These are phyloP conservation scores for Sedum album DNA, from an alignment of 164 flowering plant genomes.

Conservation along the genomic window DNA sequence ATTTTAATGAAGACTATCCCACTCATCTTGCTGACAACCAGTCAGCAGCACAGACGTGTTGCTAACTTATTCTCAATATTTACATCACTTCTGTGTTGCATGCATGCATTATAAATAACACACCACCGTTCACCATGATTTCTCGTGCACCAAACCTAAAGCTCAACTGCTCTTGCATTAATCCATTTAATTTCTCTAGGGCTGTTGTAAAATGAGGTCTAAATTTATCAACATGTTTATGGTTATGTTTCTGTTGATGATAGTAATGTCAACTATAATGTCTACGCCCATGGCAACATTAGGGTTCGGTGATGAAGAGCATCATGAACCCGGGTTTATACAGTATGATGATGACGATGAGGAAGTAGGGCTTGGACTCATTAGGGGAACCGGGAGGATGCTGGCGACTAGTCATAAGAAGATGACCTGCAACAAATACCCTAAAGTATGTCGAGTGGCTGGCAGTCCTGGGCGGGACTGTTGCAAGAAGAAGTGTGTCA, in stretches of 20 bases:
- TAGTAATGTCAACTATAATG: too few species aligned
- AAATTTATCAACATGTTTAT: neutral
- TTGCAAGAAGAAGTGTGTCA: slow-evolving; percentile 43
- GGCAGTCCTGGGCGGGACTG: slow-evolving; percentile 47
- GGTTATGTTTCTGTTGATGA: neutral
- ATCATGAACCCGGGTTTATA: neutral
- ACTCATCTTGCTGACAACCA: neutral
- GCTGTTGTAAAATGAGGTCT: neutral
- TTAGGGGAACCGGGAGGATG: neutral
- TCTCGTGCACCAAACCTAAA: neutral
- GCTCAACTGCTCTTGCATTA: neutral
- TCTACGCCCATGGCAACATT: neutral
- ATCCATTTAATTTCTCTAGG: neutral
- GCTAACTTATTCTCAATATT: neutral
- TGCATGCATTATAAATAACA: slow-evolving; percentile 1
- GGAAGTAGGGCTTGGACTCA: neutral
- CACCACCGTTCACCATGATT: neutral
- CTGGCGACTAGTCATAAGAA: slow-evolving; percentile 9
- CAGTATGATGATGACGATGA: neutral
- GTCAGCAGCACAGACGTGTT: slow-evolving; percentile 3
- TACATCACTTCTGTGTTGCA: neutral
- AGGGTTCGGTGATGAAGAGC: neutral
- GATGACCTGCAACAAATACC: slow-evolving; percentile 21
- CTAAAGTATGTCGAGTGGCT: slow-evolving; percentile 29
- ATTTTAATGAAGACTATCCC: slow-evolving; percentile 6